phyloP scores from a whole-genome alignment of 371 early-diverging fungal genomes.

The Mortierella sp. region DNA sequence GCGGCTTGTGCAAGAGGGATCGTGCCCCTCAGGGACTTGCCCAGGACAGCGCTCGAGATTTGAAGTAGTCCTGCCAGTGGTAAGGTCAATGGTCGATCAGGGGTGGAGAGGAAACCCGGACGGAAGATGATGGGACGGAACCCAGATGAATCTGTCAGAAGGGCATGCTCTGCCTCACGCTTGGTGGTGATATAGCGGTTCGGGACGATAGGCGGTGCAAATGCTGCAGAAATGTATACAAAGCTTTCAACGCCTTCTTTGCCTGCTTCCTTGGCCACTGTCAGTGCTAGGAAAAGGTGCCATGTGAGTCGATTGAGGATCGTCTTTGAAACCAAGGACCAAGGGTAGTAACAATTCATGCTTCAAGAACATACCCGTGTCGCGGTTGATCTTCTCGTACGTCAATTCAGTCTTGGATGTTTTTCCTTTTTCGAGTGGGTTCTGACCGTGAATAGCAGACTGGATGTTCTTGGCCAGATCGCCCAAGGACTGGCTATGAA shows the following conservation, averaged over 20 bases:
- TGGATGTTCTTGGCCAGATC: constrained; percentile 60
- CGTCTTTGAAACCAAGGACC: too few relatives aligned
- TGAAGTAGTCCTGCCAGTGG: constrained; percentile 69
- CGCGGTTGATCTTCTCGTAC: constrained; percentile 77
- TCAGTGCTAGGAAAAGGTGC: constrained; percentile 54
- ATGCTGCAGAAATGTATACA: constrained; percentile 78
- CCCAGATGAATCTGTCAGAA: constrained; percentile 58
- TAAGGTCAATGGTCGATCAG: constrained; percentile 64
- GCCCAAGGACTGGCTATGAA: constrained; percentile 60
- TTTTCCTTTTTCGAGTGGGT: constrained; percentile 38
- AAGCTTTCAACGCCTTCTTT: constrained; percentile 66
- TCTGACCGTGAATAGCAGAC: constrained; percentile 29
- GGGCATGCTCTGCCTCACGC: constrained; percentile 73
- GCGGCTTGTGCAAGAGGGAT: constrained; percentile 67
- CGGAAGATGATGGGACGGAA: constrained; percentile 73
- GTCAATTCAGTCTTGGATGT: constrained; percentile 45
- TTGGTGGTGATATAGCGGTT: constrained; percentile 81
- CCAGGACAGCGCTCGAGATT: constrained; percentile 59
- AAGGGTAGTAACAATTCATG: constrained; percentile 1
- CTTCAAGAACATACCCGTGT: constrained; percentile 69
- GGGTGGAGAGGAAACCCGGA: constrained; percentile 77
- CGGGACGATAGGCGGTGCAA: constrained; percentile 73
- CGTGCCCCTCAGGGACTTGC: constrained; percentile 59
- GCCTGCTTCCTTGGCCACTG: constrained; percentile 63
- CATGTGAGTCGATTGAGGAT: background rate